Evolutionary conservation across 1,284 basidiomycete species (phyloP).

Genomic region (Fomitopsis schrenkii): DNA sequence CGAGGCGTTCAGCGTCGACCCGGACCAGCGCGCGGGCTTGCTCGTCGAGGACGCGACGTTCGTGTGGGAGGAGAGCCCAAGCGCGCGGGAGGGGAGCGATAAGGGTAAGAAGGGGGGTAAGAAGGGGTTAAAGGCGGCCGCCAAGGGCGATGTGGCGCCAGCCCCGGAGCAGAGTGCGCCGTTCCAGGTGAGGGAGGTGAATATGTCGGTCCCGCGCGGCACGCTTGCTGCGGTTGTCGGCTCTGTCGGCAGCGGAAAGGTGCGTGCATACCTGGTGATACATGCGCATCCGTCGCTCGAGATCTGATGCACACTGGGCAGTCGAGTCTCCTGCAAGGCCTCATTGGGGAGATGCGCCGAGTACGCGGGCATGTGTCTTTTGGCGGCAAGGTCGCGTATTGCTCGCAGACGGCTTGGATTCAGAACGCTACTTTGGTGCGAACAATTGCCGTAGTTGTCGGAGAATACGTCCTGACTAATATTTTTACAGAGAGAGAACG

Average conservation of each 20-base stretch:
- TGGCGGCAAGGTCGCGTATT: slow-evolving; percentile 76
- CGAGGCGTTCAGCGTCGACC: slow-evolving; percentile 40
- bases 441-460: background rate
- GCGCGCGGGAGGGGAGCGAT: slow-evolving; percentile 20
- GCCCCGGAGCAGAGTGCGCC: slow-evolving; percentile 19
- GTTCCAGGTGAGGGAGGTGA: slow-evolving; percentile 52
- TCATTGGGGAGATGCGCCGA: slow-evolving; percentile 73
- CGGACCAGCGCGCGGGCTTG: slow-evolving; percentile 44
- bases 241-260: slow-evolving; percentile 47
- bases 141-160: slow-evolving; percentile 8
- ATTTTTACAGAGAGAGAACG: slow-evolving; percentile 46
- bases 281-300: background rate
- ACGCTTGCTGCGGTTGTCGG: slow-evolving; percentile 65
- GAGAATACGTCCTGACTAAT: background rate
- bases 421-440: slow-evolving; percentile 75
- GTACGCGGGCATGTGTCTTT: slow-evolving; percentile 51
- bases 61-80: slow-evolving; percentile 50
- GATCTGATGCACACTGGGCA: slow-evolving; percentile 26
- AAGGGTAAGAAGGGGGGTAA: slow-evolving; percentile 20
- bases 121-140: slow-evolving; percentile 16
- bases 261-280: background rate
- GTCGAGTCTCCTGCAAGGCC: slow-evolving; percentile 66
- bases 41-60: slow-evolving; percentile 55
- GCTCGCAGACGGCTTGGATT: slow-evolving; percentile 87
- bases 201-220: slow-evolving; percentile 53